Evolutionary conservation across 768 basidiomycete species (phyloP).

Genomic region (Termitomyces sp.): DNA sequence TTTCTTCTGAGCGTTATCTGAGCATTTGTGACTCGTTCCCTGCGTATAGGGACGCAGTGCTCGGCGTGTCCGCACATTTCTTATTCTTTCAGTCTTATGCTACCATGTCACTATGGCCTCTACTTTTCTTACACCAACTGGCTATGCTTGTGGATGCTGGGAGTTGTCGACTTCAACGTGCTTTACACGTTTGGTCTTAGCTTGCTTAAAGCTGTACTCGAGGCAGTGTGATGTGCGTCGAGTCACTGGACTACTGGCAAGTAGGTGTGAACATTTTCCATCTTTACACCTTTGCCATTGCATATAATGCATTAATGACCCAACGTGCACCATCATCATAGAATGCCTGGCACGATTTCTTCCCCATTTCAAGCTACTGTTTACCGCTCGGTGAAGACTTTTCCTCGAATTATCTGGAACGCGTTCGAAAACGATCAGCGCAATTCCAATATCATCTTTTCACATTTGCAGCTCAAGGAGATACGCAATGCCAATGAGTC

Average conservation of each 20-base stretch:
- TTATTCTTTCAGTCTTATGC: neutral
- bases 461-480: constrained; percentile 13
- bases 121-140: neutral
- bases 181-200: too few species aligned
- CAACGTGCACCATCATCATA: too few species aligned
- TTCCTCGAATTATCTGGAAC: constrained; percentile 26
- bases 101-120: neutral
- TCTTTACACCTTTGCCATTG: neutral
- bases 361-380: neutral
- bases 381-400: constrained; percentile 20
- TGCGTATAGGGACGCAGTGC: neutral
- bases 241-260: neutral
- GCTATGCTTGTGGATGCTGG: neutral
- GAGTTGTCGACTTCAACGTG: neutral
- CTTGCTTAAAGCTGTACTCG: neutral
- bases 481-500: neutral
- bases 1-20: neutral
- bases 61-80: neutral
- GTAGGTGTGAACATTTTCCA: constrained; percentile 6
- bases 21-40: neutral
- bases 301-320: too few species aligned
- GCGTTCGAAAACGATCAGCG: constrained; percentile 21
- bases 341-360: constrained; percentile 5
- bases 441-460: constrained; percentile 21
- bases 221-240: neutral